Conservation (phyloP, 2,329 filamentous ascomycete species). For the Fusarium sacchari region DNA sequence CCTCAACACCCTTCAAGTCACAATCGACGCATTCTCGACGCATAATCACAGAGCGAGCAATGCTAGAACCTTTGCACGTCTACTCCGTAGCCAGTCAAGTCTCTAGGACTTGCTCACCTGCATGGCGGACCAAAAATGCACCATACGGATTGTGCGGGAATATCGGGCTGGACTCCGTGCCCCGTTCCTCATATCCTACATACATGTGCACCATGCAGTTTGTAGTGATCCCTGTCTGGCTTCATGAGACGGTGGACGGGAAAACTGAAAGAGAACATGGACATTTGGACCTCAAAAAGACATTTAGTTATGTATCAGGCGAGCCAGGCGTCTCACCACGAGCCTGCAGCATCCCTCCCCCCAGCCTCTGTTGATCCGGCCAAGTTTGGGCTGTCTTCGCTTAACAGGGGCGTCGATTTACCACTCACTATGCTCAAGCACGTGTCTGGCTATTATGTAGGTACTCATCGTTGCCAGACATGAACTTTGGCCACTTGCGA, state of each 20-base stretch:
- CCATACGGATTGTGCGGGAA: slow-evolving; percentile 1
- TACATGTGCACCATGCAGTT: slow-evolving; percentile 7
- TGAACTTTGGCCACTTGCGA: neutral
- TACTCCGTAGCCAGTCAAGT: neutral
- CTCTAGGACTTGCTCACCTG: slow-evolving; percentile 2
- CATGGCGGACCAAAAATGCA: slow-evolving; percentile 1
- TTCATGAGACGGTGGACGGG: no score
- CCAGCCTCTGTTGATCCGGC: slow-evolving; percentile 32
- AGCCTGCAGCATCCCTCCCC: slow-evolving; percentile 28
- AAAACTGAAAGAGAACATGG: neutral
- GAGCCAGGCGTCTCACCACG: slow-evolving; percentile 26
- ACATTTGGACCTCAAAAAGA: slow-evolving; percentile 1
- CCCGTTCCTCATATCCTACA: slow-evolving; percentile 8
- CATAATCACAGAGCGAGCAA: neutral
- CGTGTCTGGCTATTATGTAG: slow-evolving; percentile 13
- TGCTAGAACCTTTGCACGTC: neutral
- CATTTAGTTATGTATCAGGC: slow-evolving; percentile 14
- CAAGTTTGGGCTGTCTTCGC: slow-evolving; percentile 14
- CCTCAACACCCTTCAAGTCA: neutral
- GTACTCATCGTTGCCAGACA: slow-evolving; percentile 4
- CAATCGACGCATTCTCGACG: neutral
- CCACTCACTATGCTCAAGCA: slow-evolving; percentile 14
- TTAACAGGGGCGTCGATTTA: slow-evolving; percentile 19
- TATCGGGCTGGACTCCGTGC: slow-evolving; percentile 8
- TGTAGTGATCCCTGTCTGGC: slow-evolving; percentile 20